A percentile compares a stretch with the other conserved stretches of the same genome.
phyloP scores from a whole-genome alignment of 805 yeast genomes.

The Suhomyces xylopsoci region DNA sequence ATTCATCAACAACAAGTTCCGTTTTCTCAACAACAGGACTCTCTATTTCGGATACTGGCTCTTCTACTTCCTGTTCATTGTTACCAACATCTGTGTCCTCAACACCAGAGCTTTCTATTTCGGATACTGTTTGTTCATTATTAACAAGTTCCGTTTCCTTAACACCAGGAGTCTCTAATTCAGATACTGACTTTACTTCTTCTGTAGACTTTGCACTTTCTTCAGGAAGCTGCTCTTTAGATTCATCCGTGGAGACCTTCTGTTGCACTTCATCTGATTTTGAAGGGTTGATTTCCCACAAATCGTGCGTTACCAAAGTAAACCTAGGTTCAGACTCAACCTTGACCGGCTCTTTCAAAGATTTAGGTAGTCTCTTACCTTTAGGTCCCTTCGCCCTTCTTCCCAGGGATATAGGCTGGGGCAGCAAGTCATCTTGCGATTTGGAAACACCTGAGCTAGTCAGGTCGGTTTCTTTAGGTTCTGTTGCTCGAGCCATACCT shows the following conservation, averaged over 20 bases:
- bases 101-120: not conserved
- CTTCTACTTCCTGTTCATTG: not conserved
- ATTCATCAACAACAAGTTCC: not conserved
- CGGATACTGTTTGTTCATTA: not conserved
- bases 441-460: not conserved
- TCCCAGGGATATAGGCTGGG: slow-evolving; percentile 21
- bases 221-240: not conserved
- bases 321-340: slow-evolving; percentile 35
- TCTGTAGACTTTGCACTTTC: not conserved
- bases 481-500: slow-evolving; percentile 36
- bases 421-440: slow-evolving; percentile 6
- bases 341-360: slow-evolving; percentile 42
- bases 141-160: not conserved
- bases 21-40: not conserved
- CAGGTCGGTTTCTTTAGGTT: not conserved
- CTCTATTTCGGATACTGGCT: not conserved
- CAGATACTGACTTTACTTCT: not conserved
- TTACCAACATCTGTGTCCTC: not conserved
- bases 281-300: slow-evolving; percentile 33
- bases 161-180: not conserved
- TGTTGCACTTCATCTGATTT: slow-evolving; percentile 1
- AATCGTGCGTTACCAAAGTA: slow-evolving; percentile 26
- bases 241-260: not conserved
- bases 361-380: slow-evolving; percentile 65
- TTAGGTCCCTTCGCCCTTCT: slow-evolving; percentile 70